These are phyloP conservation scores for Mycena galericulata DNA, from an alignment of 768 basidiomycete genomes.

Conservation along the genomic window DNA sequence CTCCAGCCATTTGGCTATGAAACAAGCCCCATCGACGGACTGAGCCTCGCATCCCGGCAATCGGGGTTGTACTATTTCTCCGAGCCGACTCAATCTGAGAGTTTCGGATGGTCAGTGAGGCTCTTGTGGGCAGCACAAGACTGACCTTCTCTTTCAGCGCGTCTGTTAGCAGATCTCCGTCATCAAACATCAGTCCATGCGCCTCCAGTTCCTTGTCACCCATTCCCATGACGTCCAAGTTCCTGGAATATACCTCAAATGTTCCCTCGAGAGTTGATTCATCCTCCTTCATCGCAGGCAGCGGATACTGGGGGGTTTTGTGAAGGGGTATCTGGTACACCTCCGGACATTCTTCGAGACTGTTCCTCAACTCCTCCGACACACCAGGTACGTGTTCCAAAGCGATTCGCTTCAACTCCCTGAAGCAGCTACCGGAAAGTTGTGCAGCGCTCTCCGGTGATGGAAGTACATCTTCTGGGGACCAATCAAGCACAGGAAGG, in stretches of 20 bases:
- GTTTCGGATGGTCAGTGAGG: neutral
- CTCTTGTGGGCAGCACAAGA: neutral
- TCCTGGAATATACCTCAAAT: constrained; percentile 10
- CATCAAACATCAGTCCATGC: constrained; percentile 29
- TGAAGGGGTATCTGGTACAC: constrained; percentile 30
- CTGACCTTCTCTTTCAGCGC: constrained; percentile 25
- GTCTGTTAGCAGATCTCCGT: constrained; percentile 25
- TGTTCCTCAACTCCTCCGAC: constrained; percentile 8
- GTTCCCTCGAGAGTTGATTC: constrained; percentile 32
- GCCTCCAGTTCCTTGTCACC: constrained; percentile 3
- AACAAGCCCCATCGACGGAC: constrained; percentile 38
- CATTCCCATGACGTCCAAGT: neutral
- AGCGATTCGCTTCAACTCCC: constrained; percentile 22
- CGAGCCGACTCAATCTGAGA: constrained; percentile 30
- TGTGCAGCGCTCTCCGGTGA: neutral
- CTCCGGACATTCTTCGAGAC: constrained; percentile 6
- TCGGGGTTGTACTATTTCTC: constrained; percentile 19
- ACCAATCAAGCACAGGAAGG: constrained; percentile 12
- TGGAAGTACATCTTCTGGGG: constrained; percentile 7
- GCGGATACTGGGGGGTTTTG: constrained; percentile 22
- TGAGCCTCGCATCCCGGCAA: neutral
- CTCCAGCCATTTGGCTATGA: constrained; percentile 40
- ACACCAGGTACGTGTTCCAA: constrained; percentile 19
- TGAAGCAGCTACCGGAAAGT: neutral
- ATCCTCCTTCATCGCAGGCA: constrained; percentile 34